Evolutionary conservation across 2,329 filamentous ascomycete species (phyloP).

Genomic region (Salinomyces thailandicus): DNA sequence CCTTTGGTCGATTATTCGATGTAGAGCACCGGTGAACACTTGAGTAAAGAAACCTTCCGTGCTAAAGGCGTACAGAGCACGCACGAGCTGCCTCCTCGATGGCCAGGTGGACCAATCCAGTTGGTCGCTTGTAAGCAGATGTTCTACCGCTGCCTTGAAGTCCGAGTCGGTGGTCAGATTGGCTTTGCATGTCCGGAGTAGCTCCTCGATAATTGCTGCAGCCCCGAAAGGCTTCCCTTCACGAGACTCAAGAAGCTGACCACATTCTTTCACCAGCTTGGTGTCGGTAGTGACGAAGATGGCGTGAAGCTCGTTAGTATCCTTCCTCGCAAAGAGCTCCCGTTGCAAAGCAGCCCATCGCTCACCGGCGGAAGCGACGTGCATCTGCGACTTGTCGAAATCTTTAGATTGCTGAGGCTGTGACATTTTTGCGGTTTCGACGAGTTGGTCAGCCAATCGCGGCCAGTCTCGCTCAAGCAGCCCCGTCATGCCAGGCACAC

Average conservation of each 20-base stretch:
- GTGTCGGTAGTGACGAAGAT: constrained; percentile 28
- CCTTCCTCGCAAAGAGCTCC: constrained; percentile 25
- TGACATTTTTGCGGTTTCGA: constrained; percentile 59
- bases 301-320: constrained; percentile 13
- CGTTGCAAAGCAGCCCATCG: constrained; percentile 51
- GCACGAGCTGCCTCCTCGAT: constrained; percentile 50
- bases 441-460: constrained; percentile 49
- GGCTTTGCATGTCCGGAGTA: constrained; percentile 36
- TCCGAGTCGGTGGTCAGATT: constrained; percentile 31
- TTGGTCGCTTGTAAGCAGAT: constrained; percentile 47
- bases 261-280: constrained; percentile 38
- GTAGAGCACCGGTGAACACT: constrained; percentile 15
- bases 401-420: constrained; percentile 74
- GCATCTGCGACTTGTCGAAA: constrained; percentile 60
- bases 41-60: constrained; percentile 26
- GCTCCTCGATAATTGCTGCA: constrained; percentile 46
- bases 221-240: constrained; percentile 60
- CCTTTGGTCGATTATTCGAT: background rate
- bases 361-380: constrained; percentile 53
- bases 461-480: constrained; percentile 51
- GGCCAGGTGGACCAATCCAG: constrained; percentile 52
- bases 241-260: constrained; percentile 41
- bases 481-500: constrained; percentile 10
- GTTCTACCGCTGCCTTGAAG: constrained; percentile 31
- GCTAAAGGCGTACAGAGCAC: constrained; percentile 47